phyloP scores from a whole-genome alignment of 2,329 filamentous ascomycete species.

The Westerdykella sp. region DNA sequence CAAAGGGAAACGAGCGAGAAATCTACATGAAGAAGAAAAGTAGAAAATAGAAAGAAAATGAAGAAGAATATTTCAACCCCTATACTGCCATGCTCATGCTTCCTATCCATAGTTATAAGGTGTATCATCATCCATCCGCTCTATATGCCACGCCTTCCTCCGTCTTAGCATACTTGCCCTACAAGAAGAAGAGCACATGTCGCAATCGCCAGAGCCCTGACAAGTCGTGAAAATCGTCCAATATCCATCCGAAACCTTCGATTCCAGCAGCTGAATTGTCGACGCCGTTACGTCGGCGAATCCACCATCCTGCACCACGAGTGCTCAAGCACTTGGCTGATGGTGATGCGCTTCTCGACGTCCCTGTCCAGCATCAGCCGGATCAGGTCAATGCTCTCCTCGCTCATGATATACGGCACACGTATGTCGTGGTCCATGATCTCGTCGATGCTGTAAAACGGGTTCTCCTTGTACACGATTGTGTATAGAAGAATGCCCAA shows the following conservation, averaged over 20 bases:
- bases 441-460: conserved; percentile 97
- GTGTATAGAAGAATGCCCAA: conserved; percentile 95
- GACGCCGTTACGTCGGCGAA: not conserved
- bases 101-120: too few species aligned
- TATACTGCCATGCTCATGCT: too few species aligned
- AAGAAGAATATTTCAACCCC: too few species aligned
- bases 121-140: too few species aligned
- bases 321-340: conserved; percentile 80
- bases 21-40: too few species aligned
- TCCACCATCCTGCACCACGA: conserved; percentile 59
- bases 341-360: conserved; percentile 74
- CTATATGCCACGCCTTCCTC: too few species aligned
- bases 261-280: not conserved
- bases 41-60: too few species aligned
- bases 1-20: too few species aligned
- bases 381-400: conserved; percentile 88
- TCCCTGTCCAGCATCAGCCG: conserved; percentile 88
- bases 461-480: conserved; percentile 99
- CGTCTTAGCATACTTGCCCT: too few species aligned
- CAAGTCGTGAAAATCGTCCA: too few species aligned
- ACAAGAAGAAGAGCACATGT: too few species aligned
- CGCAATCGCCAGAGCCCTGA: too few species aligned
- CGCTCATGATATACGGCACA: conserved; percentile 81
- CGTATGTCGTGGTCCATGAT: conserved; percentile 96
- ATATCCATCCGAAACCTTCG: not conserved